A percentile compares a stretch with the other conserved stretches of the same genome.
Evolutionary conservation across 768 basidiomycete genomes (phyloP).

Genomic region (Daedaleopsis sinensis): DNA sequence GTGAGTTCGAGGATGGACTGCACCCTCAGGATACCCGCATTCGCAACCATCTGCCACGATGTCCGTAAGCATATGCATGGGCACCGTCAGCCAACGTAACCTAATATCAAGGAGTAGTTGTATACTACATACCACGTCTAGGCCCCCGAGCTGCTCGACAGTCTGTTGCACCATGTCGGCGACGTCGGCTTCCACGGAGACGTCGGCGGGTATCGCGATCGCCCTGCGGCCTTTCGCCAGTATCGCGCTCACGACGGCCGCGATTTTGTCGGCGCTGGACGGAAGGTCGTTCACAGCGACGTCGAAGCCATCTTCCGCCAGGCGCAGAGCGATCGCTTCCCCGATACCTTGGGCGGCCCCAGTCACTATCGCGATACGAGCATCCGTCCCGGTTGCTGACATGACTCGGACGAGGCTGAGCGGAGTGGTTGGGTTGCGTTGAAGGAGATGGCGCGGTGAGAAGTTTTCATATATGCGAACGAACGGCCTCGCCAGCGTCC

Average conservation of each 20-base stretch:
- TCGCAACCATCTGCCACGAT: conserved; percentile 29
- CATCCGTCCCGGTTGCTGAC: no score
- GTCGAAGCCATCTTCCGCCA: conserved; percentile 32
- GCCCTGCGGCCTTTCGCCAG: conserved; percentile 27
- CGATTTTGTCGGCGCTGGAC: conserved; percentile 14
- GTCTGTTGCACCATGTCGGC: conserved; percentile 38
- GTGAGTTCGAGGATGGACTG: conserved; percentile 10
- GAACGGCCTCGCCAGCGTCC: no score
- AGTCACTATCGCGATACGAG: conserved; percentile 31
- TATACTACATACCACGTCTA: conserved; percentile 47
- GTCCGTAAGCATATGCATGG: background rate
- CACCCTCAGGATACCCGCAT: conserved; percentile 25
- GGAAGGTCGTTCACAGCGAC: conserved; percentile 24
- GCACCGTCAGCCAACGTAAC: background rate
- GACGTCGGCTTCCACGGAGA: conserved; percentile 45
- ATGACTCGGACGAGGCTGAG: no score
- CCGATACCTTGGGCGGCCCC: conserved; percentile 35
- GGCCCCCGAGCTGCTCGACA: conserved; percentile 37
- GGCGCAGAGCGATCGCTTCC: conserved; percentile 27
- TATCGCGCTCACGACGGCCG: conserved; percentile 22
- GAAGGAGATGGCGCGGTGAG: no score
- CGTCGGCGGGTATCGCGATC: conserved; percentile 39
- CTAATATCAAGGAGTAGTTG: background rate
- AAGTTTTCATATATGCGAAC: no score
- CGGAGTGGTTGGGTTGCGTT: no score